Evolutionary conservation across 1,139 yeast genomes (phyloP).

Genomic region (Sugiyamaella novakii): DNA sequence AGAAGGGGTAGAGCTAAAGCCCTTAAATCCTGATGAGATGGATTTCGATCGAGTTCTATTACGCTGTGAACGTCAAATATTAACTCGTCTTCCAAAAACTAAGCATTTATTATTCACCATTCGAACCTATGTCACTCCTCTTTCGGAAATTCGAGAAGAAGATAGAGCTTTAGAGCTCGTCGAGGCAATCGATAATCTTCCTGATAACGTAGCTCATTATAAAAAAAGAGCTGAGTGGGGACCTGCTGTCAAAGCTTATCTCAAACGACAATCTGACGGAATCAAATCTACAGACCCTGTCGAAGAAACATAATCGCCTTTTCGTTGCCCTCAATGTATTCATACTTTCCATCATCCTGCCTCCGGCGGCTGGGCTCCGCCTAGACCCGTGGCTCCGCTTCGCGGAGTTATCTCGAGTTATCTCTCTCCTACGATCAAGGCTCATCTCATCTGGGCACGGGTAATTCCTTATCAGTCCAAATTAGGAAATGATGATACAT

Average conservation of each 20-base stretch:
- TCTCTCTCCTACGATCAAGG: too few species aligned
- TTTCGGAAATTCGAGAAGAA: constrained; percentile 55
- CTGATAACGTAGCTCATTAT: constrained; percentile 59
- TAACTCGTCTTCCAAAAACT: constrained; percentile 59
- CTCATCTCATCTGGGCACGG: too few species aligned
- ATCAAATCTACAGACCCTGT: too few species aligned
- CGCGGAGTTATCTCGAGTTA: too few species aligned
- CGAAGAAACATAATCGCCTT: too few species aligned
- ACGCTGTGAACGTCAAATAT: constrained; percentile 63
- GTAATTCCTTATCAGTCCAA: constrained; percentile 5
- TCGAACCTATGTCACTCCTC: constrained; percentile 67
- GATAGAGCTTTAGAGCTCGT: constrained; percentile 47
- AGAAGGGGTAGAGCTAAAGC: constrained; percentile 37
- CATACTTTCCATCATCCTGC: too few species aligned
- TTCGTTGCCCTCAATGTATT: too few species aligned
- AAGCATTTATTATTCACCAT: constrained; percentile 60
- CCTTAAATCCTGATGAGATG: constrained; percentile 48
- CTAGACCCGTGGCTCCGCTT: too few species aligned
- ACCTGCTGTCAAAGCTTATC: constrained; percentile 55
- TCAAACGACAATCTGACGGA: constrained; percentile 34
- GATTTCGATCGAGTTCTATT: constrained; percentile 61
- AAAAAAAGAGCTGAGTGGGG: constrained; percentile 69
- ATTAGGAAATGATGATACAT: constrained; percentile 2
- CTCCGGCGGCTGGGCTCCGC: too few species aligned
- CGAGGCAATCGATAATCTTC: constrained; percentile 61